Evolutionary conservation across 306 rosid genomes (phyloP).

Genomic region (Cucumis melo): DNA sequence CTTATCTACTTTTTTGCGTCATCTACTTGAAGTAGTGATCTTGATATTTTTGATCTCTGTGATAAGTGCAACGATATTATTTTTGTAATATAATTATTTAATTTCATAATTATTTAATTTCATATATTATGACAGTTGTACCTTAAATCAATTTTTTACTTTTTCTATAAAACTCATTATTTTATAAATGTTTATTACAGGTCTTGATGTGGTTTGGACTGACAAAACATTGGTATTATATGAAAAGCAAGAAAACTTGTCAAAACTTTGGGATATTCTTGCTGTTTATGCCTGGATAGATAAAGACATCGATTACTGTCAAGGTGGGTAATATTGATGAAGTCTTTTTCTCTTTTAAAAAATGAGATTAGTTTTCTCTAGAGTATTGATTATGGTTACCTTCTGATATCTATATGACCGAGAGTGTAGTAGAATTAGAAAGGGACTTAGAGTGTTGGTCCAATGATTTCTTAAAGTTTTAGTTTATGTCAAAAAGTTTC

Average conservation of each 20-base stretch:
- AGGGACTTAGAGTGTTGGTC: too few species aligned
- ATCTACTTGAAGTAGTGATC: not conserved
- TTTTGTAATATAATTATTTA: not conserved
- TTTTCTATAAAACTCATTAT: not conserved
- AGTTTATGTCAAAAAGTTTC: too few species aligned
- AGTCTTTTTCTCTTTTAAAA: not conserved
- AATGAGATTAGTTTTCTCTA: not conserved
- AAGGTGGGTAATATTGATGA: slow-evolving; percentile 43
- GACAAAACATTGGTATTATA: slow-evolving; percentile 92
- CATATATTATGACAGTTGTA: not conserved
- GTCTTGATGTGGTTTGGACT: slow-evolving; percentile 95
- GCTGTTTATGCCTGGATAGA: slow-evolving; percentile 96
- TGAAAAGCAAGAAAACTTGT: slow-evolving; percentile 75
- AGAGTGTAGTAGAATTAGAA: too few species aligned
- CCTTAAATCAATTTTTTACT: not conserved
- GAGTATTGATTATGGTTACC: not conserved
- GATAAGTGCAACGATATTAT: not conserved
- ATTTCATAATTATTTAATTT: too few species aligned
- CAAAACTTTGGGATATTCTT: slow-evolving; percentile 96
- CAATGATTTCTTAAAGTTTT: too few species aligned
- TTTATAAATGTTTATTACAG: slow-evolving; percentile 28
- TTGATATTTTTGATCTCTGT: not conserved
- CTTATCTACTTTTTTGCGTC: not conserved
- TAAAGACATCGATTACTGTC: slow-evolving; percentile 85
- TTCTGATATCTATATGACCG: not conserved